Percentiles rank a stretch among this genome's conserved stretches.
These are phyloP conservation scores for Zopfochytrium polystomum DNA, from an alignment of 371 early-diverging fungal species.

Conservation along the genomic window DNA sequence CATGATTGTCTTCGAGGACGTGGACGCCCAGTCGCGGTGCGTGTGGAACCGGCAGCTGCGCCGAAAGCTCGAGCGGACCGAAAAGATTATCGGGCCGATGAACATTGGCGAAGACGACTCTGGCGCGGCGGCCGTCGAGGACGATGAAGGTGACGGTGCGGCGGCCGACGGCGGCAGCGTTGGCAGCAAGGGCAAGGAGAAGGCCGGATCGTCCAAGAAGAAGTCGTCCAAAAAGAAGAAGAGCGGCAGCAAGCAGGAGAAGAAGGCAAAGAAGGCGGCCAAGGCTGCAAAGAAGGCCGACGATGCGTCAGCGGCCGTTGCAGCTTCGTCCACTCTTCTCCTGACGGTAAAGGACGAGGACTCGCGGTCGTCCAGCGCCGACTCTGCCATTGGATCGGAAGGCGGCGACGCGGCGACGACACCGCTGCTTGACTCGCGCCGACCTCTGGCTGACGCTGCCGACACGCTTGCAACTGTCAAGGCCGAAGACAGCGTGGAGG, in stretches of 20 bases:
- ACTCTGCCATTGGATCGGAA: too few species aligned
- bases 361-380: too few species aligned
- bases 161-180: background rate
- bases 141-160: background rate
- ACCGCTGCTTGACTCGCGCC: too few species aligned
- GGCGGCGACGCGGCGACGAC: too few species aligned
- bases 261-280: constrained; percentile 17
- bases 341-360: too few species aligned
- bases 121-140: background rate
- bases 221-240: constrained; percentile 21
- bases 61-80: background rate
- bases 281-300: constrained; percentile 14
- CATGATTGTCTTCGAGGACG: constrained; percentile 84
- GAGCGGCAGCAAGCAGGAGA: constrained; percentile 22
- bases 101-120: constrained; percentile 5
- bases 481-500: constrained; percentile 3
- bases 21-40: constrained; percentile 66
- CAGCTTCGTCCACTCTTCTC: too few species aligned
- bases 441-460: too few species aligned
- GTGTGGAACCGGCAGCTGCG: constrained; percentile 27
- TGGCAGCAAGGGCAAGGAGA: too few species aligned
- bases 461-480: constrained; percentile 5
- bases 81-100: constrained; percentile 1
- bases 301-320: too few species aligned
- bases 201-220: constrained; percentile 20